Evolutionary conservation across 495 filamentous ascomycete genomes (phyloP).

Genomic region (Pyrenopolyporus hunteri): DNA sequence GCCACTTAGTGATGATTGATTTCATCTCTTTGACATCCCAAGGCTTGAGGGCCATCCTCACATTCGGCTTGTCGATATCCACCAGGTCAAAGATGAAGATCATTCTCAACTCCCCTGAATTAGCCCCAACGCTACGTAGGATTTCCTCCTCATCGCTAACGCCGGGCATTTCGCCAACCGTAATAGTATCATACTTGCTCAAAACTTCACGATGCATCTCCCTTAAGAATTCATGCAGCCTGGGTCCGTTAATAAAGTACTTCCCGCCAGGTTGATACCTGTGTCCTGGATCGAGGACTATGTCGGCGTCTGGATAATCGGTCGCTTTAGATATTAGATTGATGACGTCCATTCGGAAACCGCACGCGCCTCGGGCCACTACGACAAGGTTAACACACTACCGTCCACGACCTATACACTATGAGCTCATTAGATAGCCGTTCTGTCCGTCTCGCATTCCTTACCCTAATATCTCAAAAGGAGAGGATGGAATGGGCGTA

Average conservation of each 20-base stretch:
- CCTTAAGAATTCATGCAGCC: constrained; percentile 64
- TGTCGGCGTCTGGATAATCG: constrained; percentile 61
- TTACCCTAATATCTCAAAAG: too few species aligned
- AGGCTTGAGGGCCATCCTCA: constrained; percentile 51
- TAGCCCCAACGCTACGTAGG: constrained; percentile 57
- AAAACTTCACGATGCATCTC: constrained; percentile 60
- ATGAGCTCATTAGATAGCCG: too few species aligned
- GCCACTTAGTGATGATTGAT: constrained; percentile 61
- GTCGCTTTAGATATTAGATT: constrained; percentile 68
- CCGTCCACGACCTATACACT: not conserved
- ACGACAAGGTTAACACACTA: not conserved
- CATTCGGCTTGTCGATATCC: constrained; percentile 55
- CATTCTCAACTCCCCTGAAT: constrained; percentile 66
- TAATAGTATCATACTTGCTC: constrained; percentile 63
- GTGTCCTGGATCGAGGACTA: constrained; percentile 51
- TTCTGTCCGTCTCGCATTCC: too few species aligned
- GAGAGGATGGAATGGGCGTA: not conserved
- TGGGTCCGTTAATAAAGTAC: constrained; percentile 64
- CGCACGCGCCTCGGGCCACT: constrained; percentile 61
- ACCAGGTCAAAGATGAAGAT: constrained; percentile 68
- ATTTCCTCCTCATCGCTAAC: constrained; percentile 59
- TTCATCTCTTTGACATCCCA: constrained; percentile 63
- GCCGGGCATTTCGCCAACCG: constrained; percentile 69
- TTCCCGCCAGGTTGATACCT: constrained; percentile 59
- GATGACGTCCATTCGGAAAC: constrained; percentile 71